These are phyloP conservation scores for Nicotiana noctiflora DNA, from an alignment of 257 asterid species.

Conservation along the genomic window DNA sequence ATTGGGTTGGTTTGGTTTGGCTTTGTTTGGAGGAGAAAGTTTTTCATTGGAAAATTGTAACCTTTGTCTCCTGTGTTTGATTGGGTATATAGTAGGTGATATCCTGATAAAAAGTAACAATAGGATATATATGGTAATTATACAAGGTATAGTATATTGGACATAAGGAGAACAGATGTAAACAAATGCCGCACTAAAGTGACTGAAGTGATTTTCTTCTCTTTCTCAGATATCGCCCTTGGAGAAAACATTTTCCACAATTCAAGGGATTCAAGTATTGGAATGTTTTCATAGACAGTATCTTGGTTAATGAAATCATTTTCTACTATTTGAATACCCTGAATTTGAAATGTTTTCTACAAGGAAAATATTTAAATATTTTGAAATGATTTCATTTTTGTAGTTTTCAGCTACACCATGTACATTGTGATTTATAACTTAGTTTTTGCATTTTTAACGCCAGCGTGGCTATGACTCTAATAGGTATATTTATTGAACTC, in stretches of 20 bases:
- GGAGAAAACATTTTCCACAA: neutral
- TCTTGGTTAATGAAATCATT: neutral
- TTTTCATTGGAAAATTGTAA: neutral
- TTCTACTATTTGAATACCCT: neutral
- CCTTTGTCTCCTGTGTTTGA: neutral
- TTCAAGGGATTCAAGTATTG: neutral
- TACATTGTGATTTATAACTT: neutral
- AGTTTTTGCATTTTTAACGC: neutral
- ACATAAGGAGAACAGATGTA: neutral
- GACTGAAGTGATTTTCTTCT: neutral
- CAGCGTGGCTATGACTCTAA: neutral
- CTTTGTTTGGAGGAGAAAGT: neutral
- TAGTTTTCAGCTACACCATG: neutral
- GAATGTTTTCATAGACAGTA: neutral
- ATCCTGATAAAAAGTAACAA: neutral
- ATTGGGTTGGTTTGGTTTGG: neutral
- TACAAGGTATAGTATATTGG: neutral
- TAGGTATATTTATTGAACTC: neutral
- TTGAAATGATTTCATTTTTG: neutral
- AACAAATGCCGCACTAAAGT: neutral
- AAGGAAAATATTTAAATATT: neutral
- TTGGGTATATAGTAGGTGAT: neutral
- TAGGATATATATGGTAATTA: neutral
- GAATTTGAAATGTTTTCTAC: neutral
- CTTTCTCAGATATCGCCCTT: neutral